Evolutionary conservation across 2,329 filamentous ascomycete species (phyloP).

Genomic region (Botrytis byssoidea): DNA sequence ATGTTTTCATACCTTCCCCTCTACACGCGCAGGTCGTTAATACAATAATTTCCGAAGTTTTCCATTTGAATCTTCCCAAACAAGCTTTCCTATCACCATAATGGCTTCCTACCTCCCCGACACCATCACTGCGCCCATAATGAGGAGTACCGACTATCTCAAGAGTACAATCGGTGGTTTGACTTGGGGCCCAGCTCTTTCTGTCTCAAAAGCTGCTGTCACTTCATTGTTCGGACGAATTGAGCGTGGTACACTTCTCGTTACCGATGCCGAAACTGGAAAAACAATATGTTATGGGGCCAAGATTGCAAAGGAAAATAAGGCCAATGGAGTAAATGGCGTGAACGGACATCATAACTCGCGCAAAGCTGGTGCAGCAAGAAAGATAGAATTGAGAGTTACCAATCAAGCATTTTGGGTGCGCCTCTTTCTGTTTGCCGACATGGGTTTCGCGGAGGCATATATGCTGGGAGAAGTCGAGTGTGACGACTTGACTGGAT

Average conservation of each 20-base stretch:
- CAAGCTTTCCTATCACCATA: not conserved
- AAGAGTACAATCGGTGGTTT: slow-evolving; percentile 45
- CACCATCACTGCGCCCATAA: slow-evolving; percentile 42
- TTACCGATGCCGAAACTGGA: slow-evolving; percentile 48
- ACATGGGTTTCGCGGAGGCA: slow-evolving; percentile 67
- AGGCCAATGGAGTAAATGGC: slow-evolving; percentile 36
- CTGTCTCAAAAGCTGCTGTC: slow-evolving; percentile 48
- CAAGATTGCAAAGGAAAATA: slow-evolving; percentile 43
- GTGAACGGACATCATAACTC: slow-evolving; percentile 36
- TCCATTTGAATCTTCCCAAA: not conserved
- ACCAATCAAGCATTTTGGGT: slow-evolving; percentile 70
- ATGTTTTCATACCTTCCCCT: not conserved
- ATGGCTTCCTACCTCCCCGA: slow-evolving; percentile 42
- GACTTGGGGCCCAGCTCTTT: slow-evolving; percentile 41
- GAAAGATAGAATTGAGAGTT: slow-evolving; percentile 56
- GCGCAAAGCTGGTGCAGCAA: slow-evolving; percentile 42
- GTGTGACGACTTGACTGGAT: slow-evolving; percentile 63
- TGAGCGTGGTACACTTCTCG: slow-evolving; percentile 48
- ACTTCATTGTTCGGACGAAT: slow-evolving; percentile 49
- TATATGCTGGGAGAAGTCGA: slow-evolving; percentile 73
- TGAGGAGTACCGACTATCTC: slow-evolving; percentile 42
- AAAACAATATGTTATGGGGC: slow-evolving; percentile 48
- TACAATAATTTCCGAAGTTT: not conserved
- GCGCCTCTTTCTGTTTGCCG: slow-evolving; percentile 64
- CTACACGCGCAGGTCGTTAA: not conserved